Base-by-base conservation (phyloP, 768 basidiomycete species). In the Macrolepiota fuliginosa region DNA sequence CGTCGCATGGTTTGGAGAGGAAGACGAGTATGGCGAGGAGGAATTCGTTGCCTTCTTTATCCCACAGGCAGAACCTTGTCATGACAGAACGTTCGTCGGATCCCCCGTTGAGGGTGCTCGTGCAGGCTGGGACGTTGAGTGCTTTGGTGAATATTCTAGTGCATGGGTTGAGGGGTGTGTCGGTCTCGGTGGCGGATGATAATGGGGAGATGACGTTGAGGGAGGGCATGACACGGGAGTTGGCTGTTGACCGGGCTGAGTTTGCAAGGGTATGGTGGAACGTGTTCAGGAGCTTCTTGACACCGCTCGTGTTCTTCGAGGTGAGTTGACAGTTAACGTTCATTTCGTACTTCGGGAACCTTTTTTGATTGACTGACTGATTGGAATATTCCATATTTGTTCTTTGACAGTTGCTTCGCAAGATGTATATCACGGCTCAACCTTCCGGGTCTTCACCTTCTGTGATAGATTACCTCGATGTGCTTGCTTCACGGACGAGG, bases 191-290 rank as follows among this genome's bases (percentile, higher is more conserved):
- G 3, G 85, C 92, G 0, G 92, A 94, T 65, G 92, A 94, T 68
- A 93, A 92, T 66, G 92, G 92, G 0, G 91, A 94, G 71, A 91
- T 90, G 77, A 86, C 90, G 0, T 72, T 94, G 46, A 77, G 85
- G 22, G 89, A 91, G 64, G 86, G 87, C 1, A 89, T 85, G 75
- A 89, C 89, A 0, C 78, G 90, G 36, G 86, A 90, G 52, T 75
- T 93, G 46, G 77, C 85, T 25, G 82, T 94, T 13, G 92, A 94
- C 74, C 82, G 85, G 49, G 75, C 69, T 1, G 92, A 93, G 68
- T 94, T 91, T 73, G 80, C 86, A 1, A 79, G 78, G 47, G 83
- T 91, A 2, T 94, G 92, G 91, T 94, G 92, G 91, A 87, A 82
- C 63, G 84, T 85, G 19, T 94, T 91, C 69, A 80, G 92, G 45